A percentile compares a stretch with the other conserved stretches of the same genome.
Evolutionary conservation across 169 alveolate species (phyloP).

Genomic region (Eimeria falciformis): DNA sequence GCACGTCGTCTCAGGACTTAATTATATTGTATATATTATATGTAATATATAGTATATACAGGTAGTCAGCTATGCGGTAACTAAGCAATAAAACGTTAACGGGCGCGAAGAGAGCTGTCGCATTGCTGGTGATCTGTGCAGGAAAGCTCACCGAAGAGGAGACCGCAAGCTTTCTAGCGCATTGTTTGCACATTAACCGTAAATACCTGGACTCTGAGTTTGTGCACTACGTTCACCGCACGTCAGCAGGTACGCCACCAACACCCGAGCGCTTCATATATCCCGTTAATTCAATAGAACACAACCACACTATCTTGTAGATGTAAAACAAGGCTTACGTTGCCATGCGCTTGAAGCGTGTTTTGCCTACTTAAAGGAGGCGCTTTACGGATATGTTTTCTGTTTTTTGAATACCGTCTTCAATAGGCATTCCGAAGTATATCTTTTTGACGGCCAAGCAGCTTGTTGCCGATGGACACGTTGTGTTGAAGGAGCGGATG

Average conservation of each 20-base stretch:
- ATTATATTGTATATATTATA: too few species aligned
- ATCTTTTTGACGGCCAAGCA: slow-evolving; percentile 73
- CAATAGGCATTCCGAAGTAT: slow-evolving; percentile 76
- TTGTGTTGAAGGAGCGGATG: slow-evolving; percentile 62
- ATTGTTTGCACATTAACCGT: slow-evolving; percentile 77
- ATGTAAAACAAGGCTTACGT: background rate
- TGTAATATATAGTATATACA: too few species aligned
- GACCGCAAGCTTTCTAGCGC: slow-evolving; percentile 81
- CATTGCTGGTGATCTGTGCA: background rate
- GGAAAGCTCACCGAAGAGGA: slow-evolving; percentile 78
- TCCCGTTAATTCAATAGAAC: background rate
- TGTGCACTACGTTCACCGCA: slow-evolving; percentile 84
- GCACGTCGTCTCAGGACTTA: too few species aligned
- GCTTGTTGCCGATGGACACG: slow-evolving; percentile 72
- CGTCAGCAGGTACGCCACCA: slow-evolving; percentile 80
- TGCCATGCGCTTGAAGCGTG: too few species aligned
- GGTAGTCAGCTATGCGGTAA: too few species aligned
- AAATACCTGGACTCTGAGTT: slow-evolving; percentile 78
- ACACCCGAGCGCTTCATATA: background rate
- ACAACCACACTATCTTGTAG: background rate
- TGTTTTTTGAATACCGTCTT: background rate
- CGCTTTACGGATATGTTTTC: too few species aligned
- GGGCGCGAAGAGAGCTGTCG: background rate
- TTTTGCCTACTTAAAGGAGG: too few species aligned
- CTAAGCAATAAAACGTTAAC: too few species aligned